These are phyloP conservation scores for Nakaseomyces delphensis DNA, from an alignment of 1,139 yeast genomes.

Conservation along the genomic window DNA sequence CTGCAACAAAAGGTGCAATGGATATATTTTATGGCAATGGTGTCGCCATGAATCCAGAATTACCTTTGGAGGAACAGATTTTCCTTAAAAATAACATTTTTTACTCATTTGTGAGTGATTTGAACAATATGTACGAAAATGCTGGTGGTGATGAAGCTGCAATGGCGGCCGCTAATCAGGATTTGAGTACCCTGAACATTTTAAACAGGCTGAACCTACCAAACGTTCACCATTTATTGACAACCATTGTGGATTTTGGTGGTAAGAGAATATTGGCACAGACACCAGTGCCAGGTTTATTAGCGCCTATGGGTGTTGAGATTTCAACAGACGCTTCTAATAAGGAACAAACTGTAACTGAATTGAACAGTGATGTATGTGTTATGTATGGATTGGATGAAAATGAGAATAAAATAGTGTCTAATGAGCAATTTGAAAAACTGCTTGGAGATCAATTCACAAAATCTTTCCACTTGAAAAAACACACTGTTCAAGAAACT, in stretches of 20 bases:
- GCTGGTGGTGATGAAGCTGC: conserved; percentile 85
- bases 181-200: conserved; percentile 60
- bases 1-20: conserved; percentile 75
- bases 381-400: conserved; percentile 67
- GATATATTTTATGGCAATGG: conserved; percentile 67
- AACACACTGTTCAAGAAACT: conserved; percentile 48
- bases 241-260: conserved; percentile 78
- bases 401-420: conserved; percentile 38
- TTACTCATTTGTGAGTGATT: conserved; percentile 73
- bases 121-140: conserved; percentile 53
- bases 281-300: conserved; percentile 96
- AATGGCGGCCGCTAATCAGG: conserved; percentile 71
- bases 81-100: conserved; percentile 77
- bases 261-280: conserved; percentile 87
- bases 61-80: conserved; percentile 48
- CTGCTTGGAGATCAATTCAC: conserved; percentile 54
- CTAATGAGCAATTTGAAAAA: conserved; percentile 44
- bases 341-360: conserved; percentile 30
- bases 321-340: conserved; percentile 30
- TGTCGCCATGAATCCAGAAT: conserved; percentile 75
- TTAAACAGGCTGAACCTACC: conserved; percentile 58
- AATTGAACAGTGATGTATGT: conserved; percentile 25
- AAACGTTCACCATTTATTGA: conserved; percentile 63
- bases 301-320: conserved; percentile 37
- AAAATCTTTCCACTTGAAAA: conserved; percentile 68